A percentile compares a stretch with the other conserved stretches of the same genome.
These are phyloP conservation scores for Aspergillus saccharolyticus DNA, from an alignment of 495 filamentous ascomycete species.

Conservation along the genomic window DNA sequence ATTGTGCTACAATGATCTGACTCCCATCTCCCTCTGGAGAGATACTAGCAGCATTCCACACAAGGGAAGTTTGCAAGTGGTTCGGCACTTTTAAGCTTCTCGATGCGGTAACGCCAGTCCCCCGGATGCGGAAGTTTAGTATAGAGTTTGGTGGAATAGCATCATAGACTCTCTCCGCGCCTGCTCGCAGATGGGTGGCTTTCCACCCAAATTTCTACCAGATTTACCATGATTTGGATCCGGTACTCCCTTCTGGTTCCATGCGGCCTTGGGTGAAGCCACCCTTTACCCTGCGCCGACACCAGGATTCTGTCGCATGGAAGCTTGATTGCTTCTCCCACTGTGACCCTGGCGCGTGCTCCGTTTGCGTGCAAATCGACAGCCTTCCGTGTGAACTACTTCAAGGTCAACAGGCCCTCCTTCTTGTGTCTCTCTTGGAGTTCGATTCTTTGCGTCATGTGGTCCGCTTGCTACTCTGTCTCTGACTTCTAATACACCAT, in stretches of 20 bases:
- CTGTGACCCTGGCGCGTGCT: constrained; percentile 37
- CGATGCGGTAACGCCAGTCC: constrained; percentile 3
- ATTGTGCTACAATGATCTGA: background rate
- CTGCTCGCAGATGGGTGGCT: background rate
- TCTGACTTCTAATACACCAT: constrained; percentile 16
- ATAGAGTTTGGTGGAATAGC: constrained; percentile 2
- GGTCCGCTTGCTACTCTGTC: constrained; percentile 2
- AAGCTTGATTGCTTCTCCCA: constrained; percentile 33
- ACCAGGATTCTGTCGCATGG: constrained; percentile 18
- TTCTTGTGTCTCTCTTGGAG: constrained; percentile 6
- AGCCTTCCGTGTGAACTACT: constrained; percentile 18
- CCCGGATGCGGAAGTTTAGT: constrained; percentile 9
- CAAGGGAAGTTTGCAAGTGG: background rate
- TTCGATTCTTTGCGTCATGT: constrained; percentile 14
- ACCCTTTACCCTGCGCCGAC: background rate
- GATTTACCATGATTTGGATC: background rate
- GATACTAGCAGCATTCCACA: background rate
- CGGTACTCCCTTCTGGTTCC: background rate
- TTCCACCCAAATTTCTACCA: background rate
- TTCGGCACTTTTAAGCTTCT: background rate
- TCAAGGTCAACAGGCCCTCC: constrained; percentile 32
- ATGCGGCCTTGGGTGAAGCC: background rate
- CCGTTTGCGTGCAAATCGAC: constrained; percentile 37
- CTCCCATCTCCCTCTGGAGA: background rate
- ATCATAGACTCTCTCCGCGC: constrained; percentile 9